phyloP scores from a whole-genome alignment of 2,329 filamentous ascomycete genomes.

The Aaosphaeria arxii region DNA sequence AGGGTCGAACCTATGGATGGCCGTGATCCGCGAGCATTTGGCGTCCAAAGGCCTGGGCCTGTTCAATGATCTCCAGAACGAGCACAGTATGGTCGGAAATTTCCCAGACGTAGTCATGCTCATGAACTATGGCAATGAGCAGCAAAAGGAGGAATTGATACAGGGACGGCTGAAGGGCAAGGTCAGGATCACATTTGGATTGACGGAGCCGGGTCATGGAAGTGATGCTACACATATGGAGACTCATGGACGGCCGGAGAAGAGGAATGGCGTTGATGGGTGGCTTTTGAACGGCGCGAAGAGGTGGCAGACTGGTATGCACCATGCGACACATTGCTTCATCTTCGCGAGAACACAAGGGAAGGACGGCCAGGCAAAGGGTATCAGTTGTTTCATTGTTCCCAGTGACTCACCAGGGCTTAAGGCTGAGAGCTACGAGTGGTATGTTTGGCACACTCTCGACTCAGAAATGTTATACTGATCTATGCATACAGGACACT shows the following conservation, averaged over 20 bases:
- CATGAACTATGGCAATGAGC: slow-evolving; percentile 55
- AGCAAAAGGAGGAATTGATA: slow-evolving; percentile 56
- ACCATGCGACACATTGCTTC: slow-evolving; percentile 60
- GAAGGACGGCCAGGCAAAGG: slow-evolving; percentile 50
- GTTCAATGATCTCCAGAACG: slow-evolving; percentile 63
- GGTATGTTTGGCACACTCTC: slow-evolving; percentile 25
- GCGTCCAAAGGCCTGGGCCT: slow-evolving; percentile 58
- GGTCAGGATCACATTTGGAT: slow-evolving; percentile 58
- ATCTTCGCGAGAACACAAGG: slow-evolving; percentile 60
- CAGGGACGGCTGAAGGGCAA: slow-evolving; percentile 51
- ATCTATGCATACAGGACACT: slow-evolving; percentile 45
- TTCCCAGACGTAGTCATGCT: slow-evolving; percentile 63
- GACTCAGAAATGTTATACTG: not conserved
- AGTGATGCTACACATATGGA: slow-evolving; percentile 63
- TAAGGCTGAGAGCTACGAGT: slow-evolving; percentile 57
- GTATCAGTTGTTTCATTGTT: slow-evolving; percentile 62
- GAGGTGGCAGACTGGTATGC: slow-evolving; percentile 65
- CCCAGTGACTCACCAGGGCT: slow-evolving; percentile 53
- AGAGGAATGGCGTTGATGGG: slow-evolving; percentile 43
- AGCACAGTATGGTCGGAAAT: slow-evolving; percentile 62
- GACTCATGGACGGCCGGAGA: slow-evolving; percentile 49
- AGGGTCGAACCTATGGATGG: slow-evolving; percentile 61
- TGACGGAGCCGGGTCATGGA: slow-evolving; percentile 61
- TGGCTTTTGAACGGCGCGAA: slow-evolving; percentile 59
- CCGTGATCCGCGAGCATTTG: slow-evolving; percentile 59